phyloP scores from a whole-genome alignment of 2,329 filamentous ascomycete genomes.

The Aspergillus sojae region DNA sequence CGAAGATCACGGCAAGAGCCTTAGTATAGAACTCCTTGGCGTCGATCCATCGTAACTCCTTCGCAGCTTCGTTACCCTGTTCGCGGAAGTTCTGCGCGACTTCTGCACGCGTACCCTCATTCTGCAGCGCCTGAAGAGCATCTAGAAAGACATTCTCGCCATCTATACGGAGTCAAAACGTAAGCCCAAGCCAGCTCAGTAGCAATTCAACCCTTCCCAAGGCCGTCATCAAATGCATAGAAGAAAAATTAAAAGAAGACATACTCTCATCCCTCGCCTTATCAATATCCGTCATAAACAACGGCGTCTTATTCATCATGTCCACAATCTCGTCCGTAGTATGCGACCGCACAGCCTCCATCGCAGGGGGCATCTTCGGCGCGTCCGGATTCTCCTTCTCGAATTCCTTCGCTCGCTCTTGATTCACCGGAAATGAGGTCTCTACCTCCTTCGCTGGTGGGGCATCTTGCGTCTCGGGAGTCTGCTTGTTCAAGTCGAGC shows the following conservation, averaged over 20 bases:
- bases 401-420: conserved; percentile 34
- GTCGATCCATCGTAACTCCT: conserved; percentile 72
- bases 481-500: conserved; percentile 44
- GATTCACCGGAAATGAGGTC: conserved; percentile 44
- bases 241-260: conserved; percentile 16
- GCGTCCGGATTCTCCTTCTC: conserved; percentile 33
- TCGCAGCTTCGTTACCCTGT: conserved; percentile 88
- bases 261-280: conserved; percentile 59
- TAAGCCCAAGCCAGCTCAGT: conserved; percentile 1
- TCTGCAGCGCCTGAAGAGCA: conserved; percentile 84
- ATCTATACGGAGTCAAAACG: conserved; percentile 30
- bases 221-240: not conserved
- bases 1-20: conserved; percentile 72
- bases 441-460: conserved; percentile 25
- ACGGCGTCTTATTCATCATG: conserved; percentile 71
- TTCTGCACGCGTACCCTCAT: conserved; percentile 87
- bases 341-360: conserved; percentile 60
- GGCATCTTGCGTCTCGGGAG: conserved; percentile 13
- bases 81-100: conserved; percentile 84
- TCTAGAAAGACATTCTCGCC: conserved; percentile 82
- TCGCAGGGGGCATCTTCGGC: conserved; percentile 58
- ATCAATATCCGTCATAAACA: conserved; percentile 94
- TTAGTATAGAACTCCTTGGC: conserved; percentile 91
- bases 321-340: conserved; percentile 62
- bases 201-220: not conserved